A percentile compares a stretch with the other conserved stretches of the same genome.
phyloP scores from a whole-genome alignment of 805 yeast species.

The Limtongozyma cylindracea region DNA sequence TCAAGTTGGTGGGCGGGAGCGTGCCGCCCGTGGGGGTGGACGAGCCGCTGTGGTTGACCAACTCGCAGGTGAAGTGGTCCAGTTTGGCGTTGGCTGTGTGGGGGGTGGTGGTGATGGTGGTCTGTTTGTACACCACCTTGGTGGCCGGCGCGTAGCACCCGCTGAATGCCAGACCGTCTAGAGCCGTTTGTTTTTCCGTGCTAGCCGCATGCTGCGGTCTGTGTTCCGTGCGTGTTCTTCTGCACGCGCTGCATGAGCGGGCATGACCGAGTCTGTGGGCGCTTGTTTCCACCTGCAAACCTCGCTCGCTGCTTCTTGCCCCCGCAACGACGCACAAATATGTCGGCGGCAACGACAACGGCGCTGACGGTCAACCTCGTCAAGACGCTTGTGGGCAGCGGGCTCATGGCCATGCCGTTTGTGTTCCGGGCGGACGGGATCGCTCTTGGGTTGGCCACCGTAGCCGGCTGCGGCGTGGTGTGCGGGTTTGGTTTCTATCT shows the following conservation, averaged over 20 bases:
- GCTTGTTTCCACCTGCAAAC: no score
- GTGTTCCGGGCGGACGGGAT: slow-evolving; percentile 29
- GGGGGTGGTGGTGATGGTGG: slow-evolving; percentile 47
- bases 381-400: slow-evolving; percentile 40
- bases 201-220: no score
- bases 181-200: no score
- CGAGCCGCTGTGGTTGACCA: not conserved
- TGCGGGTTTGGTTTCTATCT: not conserved
- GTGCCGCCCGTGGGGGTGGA: slow-evolving; percentile 27
- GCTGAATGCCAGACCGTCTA: no score
- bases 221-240: no score
- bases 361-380: slow-evolving; percentile 2
- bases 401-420: slow-evolving; percentile 47
- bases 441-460: slow-evolving; percentile 8
- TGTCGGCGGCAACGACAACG: no score
- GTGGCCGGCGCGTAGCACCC: no score
- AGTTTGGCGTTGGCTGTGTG: slow-evolving; percentile 33
- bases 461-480: not conserved
- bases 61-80: slow-evolving; percentile 11
- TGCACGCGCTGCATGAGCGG: no score
- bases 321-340: no score
- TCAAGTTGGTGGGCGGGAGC: slow-evolving; percentile 2
- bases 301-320: no score
- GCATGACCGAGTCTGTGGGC: no score
- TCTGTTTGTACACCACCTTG: slow-evolving; percentile 34